Evolutionary conservation across 768 basidiomycete genomes (phyloP), one percentile per base, ranked within the genome.

Genomic region (Plicaturopsis crispa): DNA sequence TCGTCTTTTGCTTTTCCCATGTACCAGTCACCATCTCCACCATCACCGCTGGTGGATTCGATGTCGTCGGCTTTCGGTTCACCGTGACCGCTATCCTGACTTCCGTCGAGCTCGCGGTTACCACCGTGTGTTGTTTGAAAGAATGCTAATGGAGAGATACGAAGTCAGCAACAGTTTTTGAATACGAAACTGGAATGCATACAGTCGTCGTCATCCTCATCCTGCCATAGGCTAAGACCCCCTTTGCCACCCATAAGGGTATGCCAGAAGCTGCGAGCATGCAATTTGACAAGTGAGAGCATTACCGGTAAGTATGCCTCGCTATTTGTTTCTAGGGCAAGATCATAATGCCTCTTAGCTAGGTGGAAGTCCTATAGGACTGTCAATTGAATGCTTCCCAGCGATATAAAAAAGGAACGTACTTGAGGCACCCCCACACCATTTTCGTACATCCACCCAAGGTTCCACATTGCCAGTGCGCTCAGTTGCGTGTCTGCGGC

Each of bases 391-490:
- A 28, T 28, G 26, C 26, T 14, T 8, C 8, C 14, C 14, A 14
- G 14, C 26, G 26, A 28, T 8, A 8, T 8, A 28, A 36, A 24
- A 14, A 20, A 21, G 8, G 21, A 32, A 45, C 65, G 45, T 44
- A 87, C 89, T 70, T 86, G 84, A 18, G 85, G 78, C 0, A 98
- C 88, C 2, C 96, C 96, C 16, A 87, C 57, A 0, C 96, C 96
- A 49, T 91, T 89, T 63, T 98, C 94, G 57, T 97, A 98, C 96
- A 98, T 98, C 88, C 89, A 97, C 2, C 94, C 96, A 8, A 98
- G 63, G 53, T 97, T 96, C 91, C 91, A 97, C 81, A 96, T 89
- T 1, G 96, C 92, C 46, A 98, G 67, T 1, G 96, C 91, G 48
- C 91, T 96, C 50, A 84, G 49, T 44, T 93, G 88, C 2, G 89